phyloP scores from a whole-genome alignment of 257 asterid genomes.

The Solanum phureja region DNA sequence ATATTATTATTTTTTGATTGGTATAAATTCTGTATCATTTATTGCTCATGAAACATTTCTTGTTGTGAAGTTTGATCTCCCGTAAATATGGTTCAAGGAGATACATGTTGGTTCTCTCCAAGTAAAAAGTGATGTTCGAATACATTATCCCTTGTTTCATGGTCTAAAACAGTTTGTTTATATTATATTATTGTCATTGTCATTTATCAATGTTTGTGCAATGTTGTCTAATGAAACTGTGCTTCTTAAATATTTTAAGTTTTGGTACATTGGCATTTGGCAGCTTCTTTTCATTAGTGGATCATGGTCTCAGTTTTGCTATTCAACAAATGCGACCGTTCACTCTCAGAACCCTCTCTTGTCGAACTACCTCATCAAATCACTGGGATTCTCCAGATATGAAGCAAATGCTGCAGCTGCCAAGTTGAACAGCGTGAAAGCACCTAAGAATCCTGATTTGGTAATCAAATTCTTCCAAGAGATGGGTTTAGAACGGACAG shows the following conservation, averaged over 20 bases:
- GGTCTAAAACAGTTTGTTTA: not conserved
- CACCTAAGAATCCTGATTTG: not conserved
- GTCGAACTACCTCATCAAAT: not conserved
- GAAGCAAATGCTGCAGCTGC: not conserved
- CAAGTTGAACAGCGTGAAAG: not conserved
- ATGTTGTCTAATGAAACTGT: not conserved
- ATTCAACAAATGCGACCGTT: not conserved
- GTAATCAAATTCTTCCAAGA: constrained; percentile 1
- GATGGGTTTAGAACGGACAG: not conserved
- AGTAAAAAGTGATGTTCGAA: not conserved
- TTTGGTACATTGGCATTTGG: not conserved
- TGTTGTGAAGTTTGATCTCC: not conserved
- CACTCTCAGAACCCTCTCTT: not conserved
- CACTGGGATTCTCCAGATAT: constrained; percentile 7
- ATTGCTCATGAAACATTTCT: not conserved
- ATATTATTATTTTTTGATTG: not conserved
- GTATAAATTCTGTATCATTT: not conserved
- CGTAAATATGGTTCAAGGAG: not conserved
- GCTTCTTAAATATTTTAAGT: not conserved
- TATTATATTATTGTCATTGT: not conserved
- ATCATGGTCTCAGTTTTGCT: not conserved
- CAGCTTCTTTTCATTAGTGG: not conserved
- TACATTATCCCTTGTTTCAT: not conserved
- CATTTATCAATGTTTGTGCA: not conserved
- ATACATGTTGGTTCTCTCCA: not conserved